Conservation (phyloP, 73 alveolate genomes). For the Tetrahymena malaccensis region DNA sequence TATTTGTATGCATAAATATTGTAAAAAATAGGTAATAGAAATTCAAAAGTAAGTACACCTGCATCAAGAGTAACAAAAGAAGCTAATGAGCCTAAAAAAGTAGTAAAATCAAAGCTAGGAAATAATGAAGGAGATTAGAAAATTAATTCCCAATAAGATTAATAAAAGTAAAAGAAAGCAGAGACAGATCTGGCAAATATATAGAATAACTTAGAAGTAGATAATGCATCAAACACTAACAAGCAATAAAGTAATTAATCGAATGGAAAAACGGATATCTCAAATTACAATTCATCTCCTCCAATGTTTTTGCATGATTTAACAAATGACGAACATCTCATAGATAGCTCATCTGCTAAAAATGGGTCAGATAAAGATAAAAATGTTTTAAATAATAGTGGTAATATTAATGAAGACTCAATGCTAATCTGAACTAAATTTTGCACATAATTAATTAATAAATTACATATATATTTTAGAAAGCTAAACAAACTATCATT, state of each 20-base stretch:
- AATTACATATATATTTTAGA: too few relatives aligned
- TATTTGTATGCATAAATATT: not conserved
- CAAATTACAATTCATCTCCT: not conserved
- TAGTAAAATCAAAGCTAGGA: not conserved
- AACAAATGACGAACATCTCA: not conserved
- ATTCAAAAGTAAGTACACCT: not conserved
- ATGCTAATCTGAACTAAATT: not conserved
- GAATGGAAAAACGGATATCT: not conserved
- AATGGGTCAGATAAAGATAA: not conserved
- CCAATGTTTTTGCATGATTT: not conserved
- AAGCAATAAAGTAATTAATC: not conserved
- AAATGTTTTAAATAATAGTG: not conserved
- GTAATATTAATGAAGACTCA: not conserved
- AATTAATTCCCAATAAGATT: not conserved
- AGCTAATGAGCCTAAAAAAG: not conserved
- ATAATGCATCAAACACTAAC: not conserved
- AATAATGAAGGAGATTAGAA: not conserved
- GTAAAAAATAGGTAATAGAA: not conserved
- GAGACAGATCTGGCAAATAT: not conserved
- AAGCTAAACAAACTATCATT: too few relatives aligned
- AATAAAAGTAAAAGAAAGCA: not conserved
- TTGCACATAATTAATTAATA: too few relatives aligned
- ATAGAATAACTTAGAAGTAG: not conserved
- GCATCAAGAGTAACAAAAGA: not conserved
- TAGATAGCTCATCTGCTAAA: not conserved